Percentiles rank a stretch among this genome's conserved stretches.
These are phyloP conservation scores for Phialemoniopsis sp. DNA, from an alignment of 2,329 filamentous ascomycete species.

Conservation along the genomic window DNA sequence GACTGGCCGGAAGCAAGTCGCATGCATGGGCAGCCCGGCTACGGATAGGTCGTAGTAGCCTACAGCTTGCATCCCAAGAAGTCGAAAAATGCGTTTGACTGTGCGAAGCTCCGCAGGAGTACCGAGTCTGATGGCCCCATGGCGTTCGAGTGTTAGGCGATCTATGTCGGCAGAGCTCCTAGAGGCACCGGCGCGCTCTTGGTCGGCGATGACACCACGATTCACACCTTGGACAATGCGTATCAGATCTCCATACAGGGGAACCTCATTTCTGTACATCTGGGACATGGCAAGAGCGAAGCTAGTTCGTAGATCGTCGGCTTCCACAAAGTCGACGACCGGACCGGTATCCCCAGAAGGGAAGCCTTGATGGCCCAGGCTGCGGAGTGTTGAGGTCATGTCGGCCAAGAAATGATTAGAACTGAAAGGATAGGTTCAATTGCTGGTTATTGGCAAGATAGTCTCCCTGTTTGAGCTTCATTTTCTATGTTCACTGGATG, in stretches of 20 bases:
- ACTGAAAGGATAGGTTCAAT: no score
- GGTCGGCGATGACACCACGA: no score
- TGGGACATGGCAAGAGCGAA: constrained; percentile 2
- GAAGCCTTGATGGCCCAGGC: no score
- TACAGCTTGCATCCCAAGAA: constrained; percentile 42
- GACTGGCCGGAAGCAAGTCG: constrained; percentile 43
- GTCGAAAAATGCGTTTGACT: constrained; percentile 35
- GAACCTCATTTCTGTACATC: constrained; percentile 1
- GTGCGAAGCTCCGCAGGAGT: constrained; percentile 35
- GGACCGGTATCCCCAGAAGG: no score
- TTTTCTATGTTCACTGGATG: no score
- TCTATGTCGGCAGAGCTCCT: neutral
- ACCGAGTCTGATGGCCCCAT: constrained; percentile 45
- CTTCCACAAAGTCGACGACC: no score
- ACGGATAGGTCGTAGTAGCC: constrained; percentile 46
- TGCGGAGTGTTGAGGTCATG: no score
- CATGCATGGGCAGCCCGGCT: constrained; percentile 44
- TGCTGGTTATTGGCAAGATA: no score
- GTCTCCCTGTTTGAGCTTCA: no score
- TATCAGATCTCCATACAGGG: constrained; percentile 1
- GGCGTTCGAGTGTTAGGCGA: constrained; percentile 14
- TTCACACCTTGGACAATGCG: neutral
- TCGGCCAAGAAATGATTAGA: no score
- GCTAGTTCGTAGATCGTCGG: neutral
- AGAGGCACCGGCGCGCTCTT: no score